These are phyloP conservation scores for Candida odintsovae DNA, from an alignment of 805 yeast genomes.

Conservation along the genomic window DNA sequence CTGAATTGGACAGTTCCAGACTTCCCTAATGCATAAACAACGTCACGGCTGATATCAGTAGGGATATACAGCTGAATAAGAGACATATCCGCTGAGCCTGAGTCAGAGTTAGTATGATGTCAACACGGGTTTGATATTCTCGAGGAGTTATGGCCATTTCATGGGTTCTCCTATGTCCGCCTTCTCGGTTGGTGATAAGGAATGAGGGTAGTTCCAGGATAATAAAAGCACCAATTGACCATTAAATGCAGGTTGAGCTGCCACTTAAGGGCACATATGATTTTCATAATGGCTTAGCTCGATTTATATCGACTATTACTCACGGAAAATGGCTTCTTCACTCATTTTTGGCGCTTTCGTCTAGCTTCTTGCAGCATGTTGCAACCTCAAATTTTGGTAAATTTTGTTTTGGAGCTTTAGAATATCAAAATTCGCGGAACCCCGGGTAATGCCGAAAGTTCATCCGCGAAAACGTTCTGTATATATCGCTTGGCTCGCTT, in stretches of 20 bases:
- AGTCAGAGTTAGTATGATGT: constrained; percentile 6
- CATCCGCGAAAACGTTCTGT: background rate
- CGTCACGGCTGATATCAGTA: constrained; percentile 82
- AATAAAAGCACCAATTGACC: background rate
- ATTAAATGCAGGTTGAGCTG: background rate
- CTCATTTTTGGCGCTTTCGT: background rate
- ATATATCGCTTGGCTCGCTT: too few species aligned
- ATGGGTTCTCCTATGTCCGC: background rate
- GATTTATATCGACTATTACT: constrained; percentile 8
- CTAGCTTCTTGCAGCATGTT: background rate
- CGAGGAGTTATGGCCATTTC: background rate
- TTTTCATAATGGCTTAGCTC: background rate
- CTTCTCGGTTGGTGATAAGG: background rate
- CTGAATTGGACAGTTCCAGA: constrained; percentile 84
- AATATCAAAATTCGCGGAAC: background rate
- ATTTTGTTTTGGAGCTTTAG: background rate
- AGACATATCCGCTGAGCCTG: constrained; percentile 94
- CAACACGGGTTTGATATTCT: background rate
- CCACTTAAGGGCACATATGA: background rate
- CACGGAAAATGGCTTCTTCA: constrained; percentile 38
- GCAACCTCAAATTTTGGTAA: background rate
- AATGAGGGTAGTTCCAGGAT: background rate
- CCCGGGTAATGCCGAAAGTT: background rate
- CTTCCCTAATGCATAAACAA: constrained; percentile 81
- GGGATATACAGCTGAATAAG: constrained; percentile 90